phyloP scores from a whole-genome alignment of 495 filamentous ascomycete species.

The Lasiosphaeria hispida region DNA sequence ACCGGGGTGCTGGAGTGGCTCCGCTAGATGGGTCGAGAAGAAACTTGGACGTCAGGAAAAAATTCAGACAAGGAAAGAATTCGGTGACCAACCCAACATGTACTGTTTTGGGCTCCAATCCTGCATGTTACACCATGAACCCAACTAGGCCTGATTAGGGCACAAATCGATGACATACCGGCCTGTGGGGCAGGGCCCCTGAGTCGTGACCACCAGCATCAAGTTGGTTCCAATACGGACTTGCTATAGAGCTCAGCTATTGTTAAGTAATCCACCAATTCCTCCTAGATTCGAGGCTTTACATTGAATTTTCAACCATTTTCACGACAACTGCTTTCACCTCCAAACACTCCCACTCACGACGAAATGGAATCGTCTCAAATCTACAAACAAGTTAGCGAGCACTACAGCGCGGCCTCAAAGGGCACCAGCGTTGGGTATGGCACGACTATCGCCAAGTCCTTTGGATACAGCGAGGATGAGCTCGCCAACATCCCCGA shows the following conservation, averaged over 20 bases:
- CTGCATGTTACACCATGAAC: not conserved
- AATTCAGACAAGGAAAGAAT: not conserved
- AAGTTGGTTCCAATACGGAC: no score
- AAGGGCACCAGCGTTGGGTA: slow-evolving; percentile 30
- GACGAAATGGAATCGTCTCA: slow-evolving; percentile 23
- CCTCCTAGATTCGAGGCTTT: not conserved
- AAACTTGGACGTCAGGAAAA: not conserved
- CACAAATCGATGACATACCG: not conserved
- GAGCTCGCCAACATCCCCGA: slow-evolving; percentile 56
- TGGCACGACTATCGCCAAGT: slow-evolving; percentile 46
- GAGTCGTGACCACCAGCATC: no score
- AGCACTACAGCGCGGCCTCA: slow-evolving; percentile 40
- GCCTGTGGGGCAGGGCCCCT: no score
- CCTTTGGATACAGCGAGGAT: slow-evolving; percentile 58
- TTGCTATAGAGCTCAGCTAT: no score
- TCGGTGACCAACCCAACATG: slow-evolving; percentile 17
- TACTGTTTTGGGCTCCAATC: slow-evolving; percentile 5
- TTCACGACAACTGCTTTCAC: no score
- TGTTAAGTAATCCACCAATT: no score
- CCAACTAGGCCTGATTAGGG: not conserved
- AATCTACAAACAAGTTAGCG: slow-evolving; percentile 39
- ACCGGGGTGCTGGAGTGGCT: not conserved
- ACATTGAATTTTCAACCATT: not conserved
- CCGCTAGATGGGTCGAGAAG: not conserved
- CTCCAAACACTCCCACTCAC: not conserved